A percentile compares a stretch with the other conserved stretches of the same genome.
phyloP scores from a whole-genome alignment of 352 stramenopile genomes.

The Peronosclerospora sorghi region DNA sequence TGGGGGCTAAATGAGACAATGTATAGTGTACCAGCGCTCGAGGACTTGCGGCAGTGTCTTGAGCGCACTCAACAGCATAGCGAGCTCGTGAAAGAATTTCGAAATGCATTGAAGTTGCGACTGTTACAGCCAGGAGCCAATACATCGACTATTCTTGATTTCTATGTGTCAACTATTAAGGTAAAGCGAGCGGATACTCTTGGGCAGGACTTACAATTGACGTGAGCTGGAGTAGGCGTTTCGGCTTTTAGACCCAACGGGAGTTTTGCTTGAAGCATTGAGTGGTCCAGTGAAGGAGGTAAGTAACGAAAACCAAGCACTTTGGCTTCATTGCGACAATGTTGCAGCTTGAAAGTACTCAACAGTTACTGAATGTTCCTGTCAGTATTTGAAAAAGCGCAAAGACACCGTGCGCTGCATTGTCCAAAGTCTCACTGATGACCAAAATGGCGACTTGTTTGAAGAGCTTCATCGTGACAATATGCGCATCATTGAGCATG shows the following conservation, averaged over 20 bases:
- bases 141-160: conserved; percentile 93
- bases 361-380: neutral
- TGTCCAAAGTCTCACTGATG: conserved; percentile 85
- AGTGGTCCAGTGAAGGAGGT: conserved; percentile 62
- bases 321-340: no score
- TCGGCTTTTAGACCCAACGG: conserved; percentile 87
- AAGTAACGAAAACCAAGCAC: neutral
- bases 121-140: conserved; percentile 93
- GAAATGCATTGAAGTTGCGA: conserved; percentile 61
- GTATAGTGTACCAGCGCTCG: conserved; percentile 44
- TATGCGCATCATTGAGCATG: conserved; percentile 86
- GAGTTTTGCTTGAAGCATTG: conserved; percentile 84
- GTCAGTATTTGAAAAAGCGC: conserved; percentile 85
- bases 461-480: conserved; percentile 90
- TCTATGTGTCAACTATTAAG: conserved; percentile 97
- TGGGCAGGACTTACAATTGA: no score
- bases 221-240: conserved; percentile 41
- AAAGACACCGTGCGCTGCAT: conserved; percentile 97
- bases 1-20: no score
- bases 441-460: conserved; percentile 90
- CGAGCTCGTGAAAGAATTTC: conserved; percentile 73
- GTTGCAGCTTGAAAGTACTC: neutral
- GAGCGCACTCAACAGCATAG: conserved; percentile 78
- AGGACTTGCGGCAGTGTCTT: conserved; percentile 63
- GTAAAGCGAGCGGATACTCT: conserved; percentile 8